Base-by-base conservation (phyloP, 345 rosid genomes). In the Firmiana major region DNA sequence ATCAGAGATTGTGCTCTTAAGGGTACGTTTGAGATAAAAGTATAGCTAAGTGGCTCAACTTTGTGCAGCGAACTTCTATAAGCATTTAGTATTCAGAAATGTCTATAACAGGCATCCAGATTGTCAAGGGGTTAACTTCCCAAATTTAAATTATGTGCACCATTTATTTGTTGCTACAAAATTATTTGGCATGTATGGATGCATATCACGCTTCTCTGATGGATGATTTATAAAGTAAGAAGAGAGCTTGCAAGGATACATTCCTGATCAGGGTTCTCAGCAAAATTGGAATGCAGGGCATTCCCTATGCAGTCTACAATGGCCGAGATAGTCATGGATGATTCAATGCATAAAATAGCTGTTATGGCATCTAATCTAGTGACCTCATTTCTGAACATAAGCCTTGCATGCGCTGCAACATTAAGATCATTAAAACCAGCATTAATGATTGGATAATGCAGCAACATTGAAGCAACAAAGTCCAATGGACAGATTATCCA, bases 341-440 rank as follows among this genome's bases (percentile, higher is more conserved):
- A 95, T 85, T 95, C 94, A 26, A 93, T 85, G 87, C 98, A 95
- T 80, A 95, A 79, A 82, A 95, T 89, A 80, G 98, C 97, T 73
- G 97, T 88, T 79, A 95, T 87, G 17, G 98, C 99, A 84, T 95
- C 98, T 69, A 89, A 75, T 75, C 84, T 86, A 0, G 89, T 93
- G 13, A 93, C 99, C 83, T 95, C 93, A 48, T 90, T 88, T 86
- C 99, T 92, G 87, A 90, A 95, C 99, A 95, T 90, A 74, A 95
- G 89, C 83, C 97, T 90, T 62, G 99, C 99, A 85, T 95, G 99
- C 74, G 97, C 98, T 95, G 88, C 79, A 78, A 73, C 65, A 75
- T 55, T 67, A 13, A 79, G 36, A 63, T 74, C 40, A 43, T 55
- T 9, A 69, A 63, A 75, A 21, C 74, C 34, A 60, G 2, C 9